Evolutionary conservation across 768 basidiomycete species (phyloP).

Genomic region (Pleurotus tuber-regium): DNA sequence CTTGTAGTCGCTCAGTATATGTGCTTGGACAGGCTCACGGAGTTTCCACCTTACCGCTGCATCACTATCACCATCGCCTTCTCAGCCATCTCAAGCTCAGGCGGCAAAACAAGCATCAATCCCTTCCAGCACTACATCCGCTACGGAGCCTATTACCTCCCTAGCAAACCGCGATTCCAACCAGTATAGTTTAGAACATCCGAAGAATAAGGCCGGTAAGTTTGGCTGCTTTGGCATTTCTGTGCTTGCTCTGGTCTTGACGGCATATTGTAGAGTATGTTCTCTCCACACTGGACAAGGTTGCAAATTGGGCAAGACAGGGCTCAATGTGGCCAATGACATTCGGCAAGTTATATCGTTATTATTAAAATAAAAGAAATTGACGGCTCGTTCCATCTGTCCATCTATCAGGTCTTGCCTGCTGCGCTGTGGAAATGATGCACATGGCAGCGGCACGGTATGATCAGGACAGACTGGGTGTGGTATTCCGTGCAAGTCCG

Average conservation of each 20-base stretch:
- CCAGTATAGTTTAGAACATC: constrained; percentile 83
- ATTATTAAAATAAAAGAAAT: too few species aligned
- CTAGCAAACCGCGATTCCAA: constrained; percentile 80
- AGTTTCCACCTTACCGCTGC: background rate
- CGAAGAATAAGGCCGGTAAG: constrained; percentile 86
- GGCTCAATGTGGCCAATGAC: constrained; percentile 99
- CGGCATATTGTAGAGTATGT: constrained; percentile 76
- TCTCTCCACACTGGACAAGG: constrained; percentile 91
- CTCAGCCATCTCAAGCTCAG: background rate
- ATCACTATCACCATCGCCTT: constrained; percentile 3
- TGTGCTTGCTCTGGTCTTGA: background rate
- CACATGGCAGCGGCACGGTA: constrained; percentile 99
- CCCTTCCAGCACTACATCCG: constrained; percentile 40
- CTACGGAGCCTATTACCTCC: constrained; percentile 59
- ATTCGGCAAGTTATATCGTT: constrained; percentile 54
- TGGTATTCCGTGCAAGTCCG: constrained; percentile 98
- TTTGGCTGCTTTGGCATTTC: constrained; percentile 6
- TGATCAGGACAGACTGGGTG: constrained; percentile 95
- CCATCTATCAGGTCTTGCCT: constrained; percentile 73
- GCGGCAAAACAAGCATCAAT: constrained; percentile 34
- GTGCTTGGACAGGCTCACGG: background rate
- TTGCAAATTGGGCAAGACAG: constrained; percentile 96
- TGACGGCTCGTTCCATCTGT: constrained; percentile 2
- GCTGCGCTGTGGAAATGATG: constrained; percentile 99
- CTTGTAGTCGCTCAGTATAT: background rate